phyloP scores from a whole-genome alignment of 495 filamentous ascomycete species.

The Melanomma pulvis-pyrius region DNA sequence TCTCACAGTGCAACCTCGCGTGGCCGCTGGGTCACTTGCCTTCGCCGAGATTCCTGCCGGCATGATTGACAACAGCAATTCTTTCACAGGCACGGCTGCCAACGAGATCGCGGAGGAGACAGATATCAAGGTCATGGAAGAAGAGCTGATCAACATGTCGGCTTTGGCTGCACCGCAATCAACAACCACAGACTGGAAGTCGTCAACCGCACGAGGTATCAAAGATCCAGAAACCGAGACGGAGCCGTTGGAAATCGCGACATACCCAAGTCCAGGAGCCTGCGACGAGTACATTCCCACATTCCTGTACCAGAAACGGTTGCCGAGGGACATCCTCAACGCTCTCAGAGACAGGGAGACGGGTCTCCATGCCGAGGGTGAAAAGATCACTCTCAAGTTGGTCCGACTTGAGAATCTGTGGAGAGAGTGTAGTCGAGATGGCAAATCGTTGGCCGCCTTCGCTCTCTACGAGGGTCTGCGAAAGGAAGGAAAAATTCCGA shows the following conservation, averaged over 20 bases:
- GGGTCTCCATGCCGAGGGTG: slow-evolving; percentile 73
- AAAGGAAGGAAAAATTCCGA: slow-evolving; percentile 1
- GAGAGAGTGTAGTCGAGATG: slow-evolving; percentile 75
- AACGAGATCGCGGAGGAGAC: slow-evolving; percentile 82
- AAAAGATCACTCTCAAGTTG: slow-evolving; percentile 81
- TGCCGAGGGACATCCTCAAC: slow-evolving; percentile 64
- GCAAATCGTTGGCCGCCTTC: slow-evolving; percentile 75
- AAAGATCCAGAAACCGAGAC: slow-evolving; percentile 37
- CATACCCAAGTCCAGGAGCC: slow-evolving; percentile 78
- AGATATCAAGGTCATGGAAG: slow-evolving; percentile 52
- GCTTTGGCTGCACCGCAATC: slow-evolving; percentile 50
- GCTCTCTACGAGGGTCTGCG: slow-evolving; percentile 68
- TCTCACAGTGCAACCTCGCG: slow-evolving; percentile 80
- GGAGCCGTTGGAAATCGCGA: slow-evolving; percentile 60
- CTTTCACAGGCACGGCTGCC: slow-evolving; percentile 75
- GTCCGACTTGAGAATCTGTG: slow-evolving; percentile 73
- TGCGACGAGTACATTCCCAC: slow-evolving; percentile 85
- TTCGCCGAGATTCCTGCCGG: slow-evolving; percentile 85
- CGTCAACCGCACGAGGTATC: background rate
- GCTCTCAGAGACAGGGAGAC: slow-evolving; percentile 76
- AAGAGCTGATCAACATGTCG: slow-evolving; percentile 71
- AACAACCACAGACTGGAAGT: background rate
- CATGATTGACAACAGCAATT: slow-evolving; percentile 75
- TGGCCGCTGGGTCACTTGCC: slow-evolving; percentile 73
- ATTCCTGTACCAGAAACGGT: slow-evolving; percentile 71